Conservation (phyloP, 106 monocot species). For the Dactylorhiza incarnata region DNA sequence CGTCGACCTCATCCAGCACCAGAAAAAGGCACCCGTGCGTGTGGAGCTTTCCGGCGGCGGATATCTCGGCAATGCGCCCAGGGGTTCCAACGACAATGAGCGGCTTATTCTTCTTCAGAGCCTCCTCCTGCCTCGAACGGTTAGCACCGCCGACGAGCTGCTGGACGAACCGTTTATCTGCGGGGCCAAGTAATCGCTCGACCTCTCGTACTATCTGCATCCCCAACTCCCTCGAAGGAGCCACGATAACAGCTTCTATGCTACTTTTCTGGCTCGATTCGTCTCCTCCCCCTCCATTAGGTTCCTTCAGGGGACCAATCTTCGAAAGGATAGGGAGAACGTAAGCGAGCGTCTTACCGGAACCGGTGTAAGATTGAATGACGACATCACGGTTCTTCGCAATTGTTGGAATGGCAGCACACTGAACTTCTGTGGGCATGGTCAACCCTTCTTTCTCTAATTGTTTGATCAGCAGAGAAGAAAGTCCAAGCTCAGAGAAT, state of each 20-base stretch:
- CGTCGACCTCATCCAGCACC: slow-evolving; percentile 91
- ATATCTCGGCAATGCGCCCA: slow-evolving; percentile 92
- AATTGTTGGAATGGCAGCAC: slow-evolving; percentile 75
- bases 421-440: slow-evolving; percentile 87
- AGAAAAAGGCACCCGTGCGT: slow-evolving; percentile 78
- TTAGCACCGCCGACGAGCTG: slow-evolving; percentile 98
- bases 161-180: slow-evolving; percentile 62
- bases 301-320: slow-evolving; percentile 61
- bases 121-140: slow-evolving; percentile 91
- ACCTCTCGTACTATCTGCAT: slow-evolving; percentile 96
- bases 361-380: slow-evolving; percentile 97
- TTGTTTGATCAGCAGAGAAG: slow-evolving; percentile 51
- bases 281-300: slow-evolving; percentile 13
- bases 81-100: slow-evolving; percentile 84
- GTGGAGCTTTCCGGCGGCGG: slow-evolving; percentile 87
- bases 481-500: slow-evolving; percentile 72
- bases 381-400: slow-evolving; percentile 69
- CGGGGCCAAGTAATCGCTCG: slow-evolving; percentile 70
- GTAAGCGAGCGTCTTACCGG: slow-evolving; percentile 96
- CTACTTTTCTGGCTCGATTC: slow-evolving; percentile 34
- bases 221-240: slow-evolving; percentile 88
- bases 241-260: slow-evolving; percentile 85
- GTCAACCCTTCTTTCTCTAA: slow-evolving; percentile 52
- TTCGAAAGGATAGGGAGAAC: slow-evolving; percentile 84
- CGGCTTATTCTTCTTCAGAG: slow-evolving; percentile 91